phyloP scores from a whole-genome alignment of 192 early-diverging fungal genomes.

The Backusella circina region DNA sequence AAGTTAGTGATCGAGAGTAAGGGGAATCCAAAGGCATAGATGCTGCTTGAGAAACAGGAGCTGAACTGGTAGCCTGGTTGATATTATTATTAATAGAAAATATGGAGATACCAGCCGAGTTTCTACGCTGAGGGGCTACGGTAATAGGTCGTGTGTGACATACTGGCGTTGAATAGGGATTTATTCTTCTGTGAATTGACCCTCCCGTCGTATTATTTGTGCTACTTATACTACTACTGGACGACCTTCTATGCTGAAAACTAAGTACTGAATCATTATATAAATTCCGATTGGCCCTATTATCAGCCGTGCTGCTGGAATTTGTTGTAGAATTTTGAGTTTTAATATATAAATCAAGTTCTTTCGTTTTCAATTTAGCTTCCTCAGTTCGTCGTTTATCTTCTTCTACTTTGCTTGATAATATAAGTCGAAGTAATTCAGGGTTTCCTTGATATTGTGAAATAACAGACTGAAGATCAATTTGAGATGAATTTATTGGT shows the following conservation, averaged over 20 bases:
- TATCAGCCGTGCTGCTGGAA: background rate
- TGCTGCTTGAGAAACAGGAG: background rate
- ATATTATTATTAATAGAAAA: slow-evolving; percentile 3
- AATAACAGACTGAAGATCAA: slow-evolving; percentile 47
- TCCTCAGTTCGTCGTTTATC: slow-evolving; percentile 55
- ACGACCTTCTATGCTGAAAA: slow-evolving; percentile 1
- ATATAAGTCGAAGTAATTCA: slow-evolving; percentile 50
- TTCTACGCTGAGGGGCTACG: background rate
- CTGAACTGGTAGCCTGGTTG: background rate
- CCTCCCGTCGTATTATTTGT: background rate
- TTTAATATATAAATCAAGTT: slow-evolving; percentile 44
- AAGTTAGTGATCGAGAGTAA: background rate
- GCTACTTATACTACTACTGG: slow-evolving; percentile 7
- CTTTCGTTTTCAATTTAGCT: slow-evolving; percentile 45
- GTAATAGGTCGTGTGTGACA: background rate
- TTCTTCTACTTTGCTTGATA: slow-evolving; percentile 53
- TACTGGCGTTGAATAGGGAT: background rate
- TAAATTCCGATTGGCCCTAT: background rate
- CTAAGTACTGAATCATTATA: background rate
- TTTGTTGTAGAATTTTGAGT: slow-evolving; percentile 17
- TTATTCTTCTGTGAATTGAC: slow-evolving; percentile 7
- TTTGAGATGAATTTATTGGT: background rate
- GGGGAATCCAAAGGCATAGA: background rate
- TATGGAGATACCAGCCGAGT: background rate
- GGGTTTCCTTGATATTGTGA: slow-evolving; percentile 44